Conservation (phyloP, 768 basidiomycete species). For the Serendipita sp. region DNA sequence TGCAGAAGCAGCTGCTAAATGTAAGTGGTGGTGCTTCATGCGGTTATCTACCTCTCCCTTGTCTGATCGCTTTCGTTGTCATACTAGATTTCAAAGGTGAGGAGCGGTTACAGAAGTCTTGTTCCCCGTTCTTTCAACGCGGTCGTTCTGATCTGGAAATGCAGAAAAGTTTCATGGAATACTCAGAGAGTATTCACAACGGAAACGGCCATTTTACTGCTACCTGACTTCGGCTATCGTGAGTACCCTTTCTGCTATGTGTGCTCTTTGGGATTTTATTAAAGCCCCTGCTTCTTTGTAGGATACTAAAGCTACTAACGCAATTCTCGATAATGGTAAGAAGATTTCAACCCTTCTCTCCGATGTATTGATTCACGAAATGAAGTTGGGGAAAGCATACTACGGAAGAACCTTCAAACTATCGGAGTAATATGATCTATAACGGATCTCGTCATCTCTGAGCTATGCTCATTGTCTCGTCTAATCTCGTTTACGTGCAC, state of each 20-base stretch:
- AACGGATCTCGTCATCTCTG: too few species aligned
- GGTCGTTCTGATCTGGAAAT: background rate
- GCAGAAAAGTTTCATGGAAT: conserved; percentile 40
- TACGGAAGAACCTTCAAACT: conserved; percentile 4
- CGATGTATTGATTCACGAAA: background rate
- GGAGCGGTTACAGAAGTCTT: background rate
- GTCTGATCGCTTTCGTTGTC: background rate
- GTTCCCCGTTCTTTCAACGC: background rate
- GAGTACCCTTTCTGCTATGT: background rate
- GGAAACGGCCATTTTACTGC: conserved; percentile 41
- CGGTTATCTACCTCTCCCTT: background rate
- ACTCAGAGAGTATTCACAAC: conserved; percentile 39
- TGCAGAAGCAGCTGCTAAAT: conserved; percentile 48
- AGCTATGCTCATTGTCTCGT: too few species aligned
- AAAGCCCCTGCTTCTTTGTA: background rate
- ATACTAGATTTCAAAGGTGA: background rate
- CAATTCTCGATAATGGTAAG: conserved; percentile 7
- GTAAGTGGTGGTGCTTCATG: conserved; percentile 26
- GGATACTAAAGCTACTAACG: conserved; percentile 2
- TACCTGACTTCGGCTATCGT: conserved; percentile 55
- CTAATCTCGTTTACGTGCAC: too few species aligned
- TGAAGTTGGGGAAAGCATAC: background rate
- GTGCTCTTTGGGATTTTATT: background rate
- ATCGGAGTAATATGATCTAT: background rate
- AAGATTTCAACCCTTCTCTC: background rate